These are phyloP conservation scores for Phytophthora meadii DNA, from an alignment of 352 stramenopile species.

Conservation along the genomic window DNA sequence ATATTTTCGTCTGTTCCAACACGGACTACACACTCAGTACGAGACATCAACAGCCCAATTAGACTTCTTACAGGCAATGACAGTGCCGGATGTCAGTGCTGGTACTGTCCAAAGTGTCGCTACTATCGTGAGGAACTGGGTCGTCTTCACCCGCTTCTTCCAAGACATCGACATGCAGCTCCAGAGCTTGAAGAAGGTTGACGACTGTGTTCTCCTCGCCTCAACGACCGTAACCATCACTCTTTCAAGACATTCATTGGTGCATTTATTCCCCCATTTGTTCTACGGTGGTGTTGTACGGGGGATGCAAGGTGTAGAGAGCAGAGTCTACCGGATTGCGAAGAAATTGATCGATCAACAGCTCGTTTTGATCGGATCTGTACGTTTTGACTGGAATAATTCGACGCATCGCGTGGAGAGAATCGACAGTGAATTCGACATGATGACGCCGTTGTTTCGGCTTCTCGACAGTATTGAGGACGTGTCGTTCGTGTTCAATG, in stretches of 20 bases:
- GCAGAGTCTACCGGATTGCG: not conserved
- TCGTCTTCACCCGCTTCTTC: conserved; percentile 3
- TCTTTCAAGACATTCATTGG: not conserved
- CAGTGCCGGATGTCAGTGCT: not conserved
- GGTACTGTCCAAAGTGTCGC: conserved; percentile 3
- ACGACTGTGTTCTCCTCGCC: not conserved
- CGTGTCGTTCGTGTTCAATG: conserved; percentile 1
- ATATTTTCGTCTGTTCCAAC: conserved; percentile 4
- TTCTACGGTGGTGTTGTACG: not conserved
- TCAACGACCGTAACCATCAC: conserved; percentile 1
- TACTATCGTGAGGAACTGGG: conserved; percentile 6
- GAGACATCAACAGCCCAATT: not conserved
- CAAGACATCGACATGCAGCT: not conserved
- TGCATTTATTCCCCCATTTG: conserved; percentile 5
- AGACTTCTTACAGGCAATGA: not conserved
- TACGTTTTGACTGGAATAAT: conserved; percentile 6
- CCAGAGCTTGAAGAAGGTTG: not conserved
- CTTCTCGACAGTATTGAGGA: conserved; percentile 1
- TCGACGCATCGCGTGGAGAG: not conserved
- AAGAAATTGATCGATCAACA: conserved; percentile 1
- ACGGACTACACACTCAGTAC: not conserved
- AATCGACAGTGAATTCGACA: not conserved
- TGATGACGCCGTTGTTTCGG: not conserved
- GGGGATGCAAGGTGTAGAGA: not conserved
- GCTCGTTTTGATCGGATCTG: not conserved